Base-by-base conservation (phyloP, 2,329 filamentous ascomycete species). In the Ophiostoma ulmi region DNA sequence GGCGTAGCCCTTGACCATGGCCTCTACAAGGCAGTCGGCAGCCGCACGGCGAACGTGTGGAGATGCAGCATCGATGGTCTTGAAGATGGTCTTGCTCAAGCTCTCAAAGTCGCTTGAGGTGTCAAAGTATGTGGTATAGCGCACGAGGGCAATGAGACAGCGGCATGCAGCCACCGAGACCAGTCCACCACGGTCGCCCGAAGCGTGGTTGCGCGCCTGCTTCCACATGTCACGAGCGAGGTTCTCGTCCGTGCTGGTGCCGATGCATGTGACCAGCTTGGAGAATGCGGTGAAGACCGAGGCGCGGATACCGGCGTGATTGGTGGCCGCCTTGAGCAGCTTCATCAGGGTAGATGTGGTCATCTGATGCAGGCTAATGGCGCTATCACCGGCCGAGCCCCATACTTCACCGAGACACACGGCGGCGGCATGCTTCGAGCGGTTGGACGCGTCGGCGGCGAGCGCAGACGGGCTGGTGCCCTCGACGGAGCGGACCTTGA, bases 171-270 rank as follows among this genome's bases (percentile, higher is more conserved):
- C 87, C 20, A 90, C 86, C 78, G 97, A 88, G 8, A 94, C 93
- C 44, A 97, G 84, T 2, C 88, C 85, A 4, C 93, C 91, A 80
- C 95, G 98, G 79, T 99, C 96, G 72, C 84, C 85, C 0, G 88
- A 85, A 38, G 91, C 91, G 75, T 91, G 86, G 79, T 85, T 92
- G 73, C 95, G 89, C 36, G 89, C 90, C 78, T 94, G 91, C 80
- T 97, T 99, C 93, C 93, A 98, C 20, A 96, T 87, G 78, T 97
- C 94, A 76, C 93, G 88, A n/a, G 91, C 91, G 52, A 94, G 84
- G 70, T 83, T 84, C 79, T 99, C 95, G 75, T 99, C 95, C 76
- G 94, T 85, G 72, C 92, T 93, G 5, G 85, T 84, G 70, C 87
- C 86, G 38, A 97, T 87, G 79, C 94, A 94, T 72, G 85, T 85